These are phyloP conservation scores for Calonectria leucothoes DNA, from an alignment of 2,329 filamentous ascomycete species.

Conservation along the genomic window DNA sequence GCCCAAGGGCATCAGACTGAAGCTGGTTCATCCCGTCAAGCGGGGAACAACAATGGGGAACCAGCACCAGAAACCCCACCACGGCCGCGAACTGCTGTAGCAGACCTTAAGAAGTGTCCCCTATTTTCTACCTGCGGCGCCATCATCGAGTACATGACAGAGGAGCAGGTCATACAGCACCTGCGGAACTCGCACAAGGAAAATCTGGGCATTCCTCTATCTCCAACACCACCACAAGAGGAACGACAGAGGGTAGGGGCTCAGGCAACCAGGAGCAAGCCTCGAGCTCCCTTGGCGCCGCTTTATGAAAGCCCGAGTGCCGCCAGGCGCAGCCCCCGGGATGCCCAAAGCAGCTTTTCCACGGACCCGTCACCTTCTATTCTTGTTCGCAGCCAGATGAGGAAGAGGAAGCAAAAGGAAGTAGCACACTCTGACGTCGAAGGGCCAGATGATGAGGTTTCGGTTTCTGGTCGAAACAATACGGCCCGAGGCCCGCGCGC, in stretches of 20 bases:
- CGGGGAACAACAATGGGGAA: background rate
- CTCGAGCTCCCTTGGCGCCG: background rate
- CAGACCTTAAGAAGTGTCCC: conserved; percentile 11
- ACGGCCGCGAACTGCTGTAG: too few species aligned
- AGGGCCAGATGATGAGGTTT: background rate
- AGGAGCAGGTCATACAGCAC: conserved; percentile 17
- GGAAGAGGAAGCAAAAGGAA: background rate
- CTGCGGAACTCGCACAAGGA: background rate
- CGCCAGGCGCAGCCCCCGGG: too few species aligned
- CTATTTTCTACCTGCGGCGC: conserved; percentile 30
- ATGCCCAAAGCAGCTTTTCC: background rate
- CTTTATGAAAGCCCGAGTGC: background rate
- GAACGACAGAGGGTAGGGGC: too few species aligned
- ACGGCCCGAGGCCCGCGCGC: too few species aligned
- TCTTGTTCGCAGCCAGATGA: background rate
- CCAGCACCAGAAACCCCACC: background rate
- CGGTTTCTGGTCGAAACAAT: background rate
- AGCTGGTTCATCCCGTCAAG: background rate
- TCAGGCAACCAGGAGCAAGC: background rate
- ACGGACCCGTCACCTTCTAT: background rate
- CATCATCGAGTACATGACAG: conserved; percentile 14
- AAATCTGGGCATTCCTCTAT: background rate
- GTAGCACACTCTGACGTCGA: background rate
- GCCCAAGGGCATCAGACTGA: background rate
- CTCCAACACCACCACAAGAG: background rate